Conservation (phyloP, 805 yeast genomes). For the Kazachstania taianensis region DNA sequence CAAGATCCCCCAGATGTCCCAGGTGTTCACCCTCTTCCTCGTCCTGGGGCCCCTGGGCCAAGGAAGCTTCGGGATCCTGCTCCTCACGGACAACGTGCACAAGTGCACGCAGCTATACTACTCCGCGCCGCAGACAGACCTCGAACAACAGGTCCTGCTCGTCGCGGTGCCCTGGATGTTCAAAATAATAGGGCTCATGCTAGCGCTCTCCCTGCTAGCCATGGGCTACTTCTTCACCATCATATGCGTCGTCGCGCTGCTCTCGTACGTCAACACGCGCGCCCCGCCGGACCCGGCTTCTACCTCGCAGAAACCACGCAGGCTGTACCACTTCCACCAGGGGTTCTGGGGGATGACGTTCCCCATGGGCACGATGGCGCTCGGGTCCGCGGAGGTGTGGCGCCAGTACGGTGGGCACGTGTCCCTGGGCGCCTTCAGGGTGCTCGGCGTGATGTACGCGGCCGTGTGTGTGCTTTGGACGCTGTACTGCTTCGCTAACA, state of each 20-base stretch:
- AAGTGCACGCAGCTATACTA: conserved; percentile 16
- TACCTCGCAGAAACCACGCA: conserved; percentile 9
- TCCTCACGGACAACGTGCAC: conserved; percentile 38
- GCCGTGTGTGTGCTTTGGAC: conserved; percentile 39
- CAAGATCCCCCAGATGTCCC: conserved; percentile 47
- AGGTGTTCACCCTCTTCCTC: conserved; percentile 58
- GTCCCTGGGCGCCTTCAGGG: conserved; percentile 45
- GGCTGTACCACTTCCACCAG: conserved; percentile 34
- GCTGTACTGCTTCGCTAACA: conserved; percentile 30
- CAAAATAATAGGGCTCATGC: conserved; percentile 29
- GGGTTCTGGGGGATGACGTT: conserved; percentile 82
- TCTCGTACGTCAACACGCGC: conserved; percentile 14
- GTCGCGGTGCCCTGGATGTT: conserved; percentile 25
- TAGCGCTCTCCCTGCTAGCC: conserved; percentile 38
- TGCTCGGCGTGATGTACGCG: conserved; percentile 53
- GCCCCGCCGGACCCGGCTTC: too few relatives aligned
- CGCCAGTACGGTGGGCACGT: conserved; percentile 30
- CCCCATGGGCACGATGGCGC: conserved; percentile 77
- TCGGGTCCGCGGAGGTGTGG: conserved; percentile 47
- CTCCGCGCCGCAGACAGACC: conserved; percentile 6
- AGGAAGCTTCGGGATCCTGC: conserved; percentile 59
- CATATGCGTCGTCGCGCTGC: conserved; percentile 30
- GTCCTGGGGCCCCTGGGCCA: conserved; percentile 84
- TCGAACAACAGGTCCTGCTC: conserved; percentile 11
- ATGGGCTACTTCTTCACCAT: conserved; percentile 51